Evolutionary conservation across 768 basidiomycete genomes (phyloP), one percentile per base, ranked within the genome.

Genomic region (Lentinula aciculospora): DNA sequence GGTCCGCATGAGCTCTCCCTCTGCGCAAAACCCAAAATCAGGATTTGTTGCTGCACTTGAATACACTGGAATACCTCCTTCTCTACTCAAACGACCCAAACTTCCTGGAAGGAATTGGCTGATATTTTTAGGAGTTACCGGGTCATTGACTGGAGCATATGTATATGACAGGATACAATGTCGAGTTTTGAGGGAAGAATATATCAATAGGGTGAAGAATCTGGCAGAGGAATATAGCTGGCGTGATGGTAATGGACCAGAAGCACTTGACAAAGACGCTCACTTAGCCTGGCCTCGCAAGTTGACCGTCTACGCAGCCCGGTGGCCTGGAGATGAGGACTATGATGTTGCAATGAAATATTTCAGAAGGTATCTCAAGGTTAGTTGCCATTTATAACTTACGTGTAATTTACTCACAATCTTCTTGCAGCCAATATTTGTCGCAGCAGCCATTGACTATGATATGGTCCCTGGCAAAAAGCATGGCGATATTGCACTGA

Each of bases 331-430:
- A 27, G 97, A 99, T 70, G 92, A 95, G 65, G 94, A 98, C 68
- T 85, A 86, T 61, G 86, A 94, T 68, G 82, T 89, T 58, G 81
- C 85, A 57, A 75, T 92, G 69, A 86, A 79, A 73, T 92, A 93
- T 76, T 98, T 98, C 77, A 88, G 91, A 70, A 93, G 91, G 78
- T 98, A 97, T 73, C 84, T 98, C 76, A 96, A 97, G 89, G 97
- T 97, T 62, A 62, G 84, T 65, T 47, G 56, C 54, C 55, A 39
- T 56, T 57, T 31, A 57, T 63, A 54, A 62, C 65, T 61, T 61
- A 15, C 34, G 49, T 21, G 58, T 42, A 46, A 49, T 45, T 4
- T 28, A 32, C 42, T 56, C 13, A 65, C 44, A 55, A 15, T 58
- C 34, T 51, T 42, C 45, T 46, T 53, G 58, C 66, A 99, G 97